These are phyloP conservation scores for Paramecium pentaurelia DNA, from an alignment of 73 alveolate species.

Conservation along the genomic window DNA sequence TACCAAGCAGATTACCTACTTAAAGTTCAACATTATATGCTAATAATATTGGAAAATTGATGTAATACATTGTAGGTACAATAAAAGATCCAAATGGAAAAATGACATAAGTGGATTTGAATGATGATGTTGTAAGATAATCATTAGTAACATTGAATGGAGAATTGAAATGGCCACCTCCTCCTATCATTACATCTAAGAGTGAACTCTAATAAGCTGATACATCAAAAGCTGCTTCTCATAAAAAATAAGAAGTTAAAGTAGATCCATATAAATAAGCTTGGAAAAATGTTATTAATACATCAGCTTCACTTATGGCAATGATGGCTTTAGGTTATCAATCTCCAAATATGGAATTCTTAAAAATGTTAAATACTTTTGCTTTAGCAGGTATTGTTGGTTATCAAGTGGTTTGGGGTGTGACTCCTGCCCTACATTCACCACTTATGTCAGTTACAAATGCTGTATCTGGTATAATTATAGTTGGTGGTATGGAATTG, in stretches of 20 bases:
- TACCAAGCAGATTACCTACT: slow-evolving; percentile 72
- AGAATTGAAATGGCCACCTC: slow-evolving; percentile 66
- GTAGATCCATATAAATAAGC: slow-evolving; percentile 50
- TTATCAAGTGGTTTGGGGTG: slow-evolving; percentile 84
- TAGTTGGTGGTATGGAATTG: slow-evolving; percentile 62
- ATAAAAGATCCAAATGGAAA: slow-evolving; percentile 59
- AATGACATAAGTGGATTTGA: slow-evolving; percentile 15
- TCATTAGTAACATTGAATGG: slow-evolving; percentile 59
- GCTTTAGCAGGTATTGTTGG: slow-evolving; percentile 79
- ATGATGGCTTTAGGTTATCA: slow-evolving; percentile 43
- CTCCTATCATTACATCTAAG: slow-evolving; percentile 44
- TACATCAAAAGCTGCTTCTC: background rate
- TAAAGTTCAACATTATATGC: slow-evolving; percentile 72
- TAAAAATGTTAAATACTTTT: slow-evolving; percentile 64
- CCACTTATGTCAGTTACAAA: slow-evolving; percentile 88
- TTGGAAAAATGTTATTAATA: slow-evolving; percentile 12
- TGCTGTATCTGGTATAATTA: slow-evolving; percentile 83
- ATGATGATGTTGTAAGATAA: slow-evolving; percentile 63
- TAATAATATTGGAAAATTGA: slow-evolving; percentile 69
- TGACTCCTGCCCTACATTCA: slow-evolving; percentile 81
- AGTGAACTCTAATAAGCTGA: background rate
- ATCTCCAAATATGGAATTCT: slow-evolving; percentile 44
- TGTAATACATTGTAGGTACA: slow-evolving; percentile 69
- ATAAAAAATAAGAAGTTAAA: slow-evolving; percentile 3
- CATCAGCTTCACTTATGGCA: slow-evolving; percentile 30